These are phyloP conservation scores for Populus nigra DNA, from an alignment of 345 rosid genomes.

Conservation along the genomic window DNA sequence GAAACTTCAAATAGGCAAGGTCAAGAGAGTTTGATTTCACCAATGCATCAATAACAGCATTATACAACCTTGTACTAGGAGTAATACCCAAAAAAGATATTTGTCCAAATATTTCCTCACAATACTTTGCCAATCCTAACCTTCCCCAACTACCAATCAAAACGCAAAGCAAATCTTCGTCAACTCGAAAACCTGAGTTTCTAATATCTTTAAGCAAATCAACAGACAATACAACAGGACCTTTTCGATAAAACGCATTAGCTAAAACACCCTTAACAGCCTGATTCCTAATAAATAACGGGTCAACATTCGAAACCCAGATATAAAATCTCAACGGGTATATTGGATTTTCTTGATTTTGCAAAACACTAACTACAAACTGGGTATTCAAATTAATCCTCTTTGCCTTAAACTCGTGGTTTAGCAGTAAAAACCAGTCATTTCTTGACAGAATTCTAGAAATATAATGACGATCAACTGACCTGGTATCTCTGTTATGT, in stretches of 20 bases:
- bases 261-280: constrained; percentile 53
- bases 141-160: constrained; percentile 90
- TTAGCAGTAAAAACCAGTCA: constrained; percentile 71
- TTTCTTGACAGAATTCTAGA: constrained; percentile 56
- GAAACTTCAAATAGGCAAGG: constrained; percentile 85
- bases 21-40: constrained; percentile 80
- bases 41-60: constrained; percentile 79
- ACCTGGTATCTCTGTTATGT: constrained; percentile 15
- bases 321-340: constrained; percentile 57
- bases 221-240: constrained; percentile 69
- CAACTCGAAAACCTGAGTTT: constrained; percentile 51
- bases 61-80: constrained; percentile 79
- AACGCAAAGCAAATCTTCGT: constrained; percentile 69
- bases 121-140: constrained; percentile 78
- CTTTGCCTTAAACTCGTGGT: constrained; percentile 54
- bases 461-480: constrained; percentile 46
- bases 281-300: constrained; percentile 47
- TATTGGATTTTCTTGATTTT: constrained; percentile 72
- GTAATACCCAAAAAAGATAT: constrained; percentile 67
- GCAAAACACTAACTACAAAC: constrained; percentile 59
- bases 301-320: constrained; percentile 66
- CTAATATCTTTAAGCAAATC: constrained; percentile 64
- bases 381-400: constrained; percentile 52
- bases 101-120: constrained; percentile 77
- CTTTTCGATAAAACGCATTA: constrained; percentile 49